These are phyloP conservation scores for Scytalidium lignicola DNA, from an alignment of 2,329 filamentous ascomycete species.

Conservation along the genomic window DNA sequence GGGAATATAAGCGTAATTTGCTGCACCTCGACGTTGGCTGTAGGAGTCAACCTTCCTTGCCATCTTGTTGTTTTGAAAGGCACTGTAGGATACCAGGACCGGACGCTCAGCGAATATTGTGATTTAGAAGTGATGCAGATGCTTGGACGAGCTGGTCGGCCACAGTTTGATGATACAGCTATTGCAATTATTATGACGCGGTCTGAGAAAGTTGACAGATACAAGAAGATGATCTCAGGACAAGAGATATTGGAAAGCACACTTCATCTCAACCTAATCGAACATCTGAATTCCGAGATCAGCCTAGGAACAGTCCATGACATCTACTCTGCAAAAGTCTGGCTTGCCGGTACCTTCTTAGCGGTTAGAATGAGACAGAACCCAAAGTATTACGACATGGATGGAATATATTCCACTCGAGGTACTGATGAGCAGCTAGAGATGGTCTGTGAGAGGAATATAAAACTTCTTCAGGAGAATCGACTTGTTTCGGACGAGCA, in stretches of 20 bases:
- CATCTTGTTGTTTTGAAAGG: conserved; percentile 81
- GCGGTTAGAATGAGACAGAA: conserved; percentile 69
- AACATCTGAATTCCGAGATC: conserved; percentile 81
- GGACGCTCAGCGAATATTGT: conserved; percentile 63
- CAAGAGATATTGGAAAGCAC: conserved; percentile 71
- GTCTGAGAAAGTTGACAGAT: conserved; percentile 56
- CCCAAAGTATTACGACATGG: conserved; percentile 63
- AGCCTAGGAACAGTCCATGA: conserved; percentile 67
- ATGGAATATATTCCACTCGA: conserved; percentile 42
- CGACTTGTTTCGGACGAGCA: conserved; percentile 47
- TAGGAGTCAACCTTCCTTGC: conserved; percentile 79
- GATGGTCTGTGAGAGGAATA: conserved; percentile 64
- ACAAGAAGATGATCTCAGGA: conserved; percentile 70
- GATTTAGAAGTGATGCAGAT: conserved; percentile 89
- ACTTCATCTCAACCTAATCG: conserved; percentile 72
- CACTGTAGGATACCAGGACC: conserved; percentile 61
- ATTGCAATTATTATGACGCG: conserved; percentile 76
- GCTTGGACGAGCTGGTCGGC: conserved; percentile 77
- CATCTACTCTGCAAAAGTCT: conserved; percentile 60
- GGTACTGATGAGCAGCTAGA: conserved; percentile 61
- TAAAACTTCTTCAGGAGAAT: conserved; percentile 57
- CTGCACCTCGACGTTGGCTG: conserved; percentile 79
- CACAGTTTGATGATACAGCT: conserved; percentile 75
- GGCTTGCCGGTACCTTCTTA: conserved; percentile 74
- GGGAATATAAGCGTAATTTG: conserved; percentile 78